Percentiles rank a stretch among this genome's conserved stretches.
Evolutionary conservation across 345 rosid species (phyloP).

Genomic region (Moricandia moricandioides): DNA sequence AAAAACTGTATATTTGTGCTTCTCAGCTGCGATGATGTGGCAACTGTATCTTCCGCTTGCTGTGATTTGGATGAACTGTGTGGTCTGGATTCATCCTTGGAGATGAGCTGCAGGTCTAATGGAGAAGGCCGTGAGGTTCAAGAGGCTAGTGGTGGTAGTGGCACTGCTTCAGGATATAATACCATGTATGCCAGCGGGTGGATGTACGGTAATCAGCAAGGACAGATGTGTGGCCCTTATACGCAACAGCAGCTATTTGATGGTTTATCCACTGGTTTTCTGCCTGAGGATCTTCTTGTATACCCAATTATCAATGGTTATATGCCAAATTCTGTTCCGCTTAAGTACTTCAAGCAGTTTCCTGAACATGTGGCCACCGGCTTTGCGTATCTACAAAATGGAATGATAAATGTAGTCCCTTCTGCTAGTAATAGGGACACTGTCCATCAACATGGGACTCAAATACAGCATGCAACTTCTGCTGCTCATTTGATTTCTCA

Average conservation of each 20-base stretch:
- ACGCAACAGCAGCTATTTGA: conserved; percentile 77
- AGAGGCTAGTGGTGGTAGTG: conserved; percentile 46
- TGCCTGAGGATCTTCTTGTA: conserved; percentile 83
- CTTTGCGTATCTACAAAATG: conserved; percentile 54
- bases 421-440: conserved; percentile 30
- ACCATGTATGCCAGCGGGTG: conserved; percentile 64
- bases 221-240: conserved; percentile 95
- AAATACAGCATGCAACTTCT: conserved; percentile 31
- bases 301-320: conserved; percentile 71
- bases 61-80: conserved; percentile 41
- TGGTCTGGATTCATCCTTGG: conserved; percentile 41
- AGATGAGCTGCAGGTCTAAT: conserved; percentile 59
- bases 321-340: conserved; percentile 60
- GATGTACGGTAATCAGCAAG: conserved; percentile 82
- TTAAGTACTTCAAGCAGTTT: conserved; percentile 81
- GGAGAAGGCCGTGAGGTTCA: conserved; percentile 51
- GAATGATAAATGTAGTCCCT: conserved; percentile 30
- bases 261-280: conserved; percentile 76
- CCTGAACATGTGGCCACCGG: conserved; percentile 88
- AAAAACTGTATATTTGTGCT: background rate
- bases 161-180: conserved; percentile 40
- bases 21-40: conserved; percentile 39
- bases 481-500: conserved; percentile 32
- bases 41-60: conserved; percentile 35
- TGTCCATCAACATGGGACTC: conserved; percentile 31